A percentile compares a stretch with the other conserved stretches of the same genome.
These are phyloP conservation scores for Penicillium griseofulvum DNA, from an alignment of 2,329 filamentous ascomycete species.

Conservation along the genomic window DNA sequence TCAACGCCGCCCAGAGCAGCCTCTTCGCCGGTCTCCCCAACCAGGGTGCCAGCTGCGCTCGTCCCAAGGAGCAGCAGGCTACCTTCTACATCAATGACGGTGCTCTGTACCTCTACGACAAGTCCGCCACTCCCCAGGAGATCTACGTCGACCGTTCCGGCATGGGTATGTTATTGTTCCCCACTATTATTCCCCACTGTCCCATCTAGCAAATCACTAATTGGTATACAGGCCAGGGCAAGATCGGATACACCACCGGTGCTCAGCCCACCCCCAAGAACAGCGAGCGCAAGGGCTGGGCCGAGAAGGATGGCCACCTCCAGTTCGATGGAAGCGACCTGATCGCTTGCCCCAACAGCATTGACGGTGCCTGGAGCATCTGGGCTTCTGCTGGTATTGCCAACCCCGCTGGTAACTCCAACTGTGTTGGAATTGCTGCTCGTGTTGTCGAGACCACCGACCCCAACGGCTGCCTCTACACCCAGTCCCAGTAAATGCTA, in stretches of 20 bases:
- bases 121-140: conserved; percentile 47
- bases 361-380: conserved; percentile 44
- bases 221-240: conserved; percentile 48
- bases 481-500: conserved; percentile 23
- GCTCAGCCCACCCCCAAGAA: conserved; percentile 41
- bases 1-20: conserved; percentile 48
- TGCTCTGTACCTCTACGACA: conserved; percentile 51
- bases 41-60: conserved; percentile 52
- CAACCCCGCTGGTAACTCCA: conserved; percentile 32
- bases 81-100: conserved; percentile 52
- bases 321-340: conserved; percentile 47
- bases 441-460: conserved; percentile 22
- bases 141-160: conserved; percentile 57
- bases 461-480: conserved; percentile 29
- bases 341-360: conserved; percentile 54
- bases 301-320: conserved; percentile 47
- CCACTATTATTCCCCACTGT: not conserved
- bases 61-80: conserved; percentile 41
- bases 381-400: conserved; percentile 28
- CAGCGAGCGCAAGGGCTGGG: conserved; percentile 50
- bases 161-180: conserved; percentile 50
- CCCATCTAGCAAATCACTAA: not conserved
- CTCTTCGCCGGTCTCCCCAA: conserved; percentile 46
- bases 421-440: conserved; percentile 36
- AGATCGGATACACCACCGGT: conserved; percentile 53